Base-by-base conservation (phyloP, 192 early-diverging fungal species). In the Pilobolus umbonatus region DNA sequence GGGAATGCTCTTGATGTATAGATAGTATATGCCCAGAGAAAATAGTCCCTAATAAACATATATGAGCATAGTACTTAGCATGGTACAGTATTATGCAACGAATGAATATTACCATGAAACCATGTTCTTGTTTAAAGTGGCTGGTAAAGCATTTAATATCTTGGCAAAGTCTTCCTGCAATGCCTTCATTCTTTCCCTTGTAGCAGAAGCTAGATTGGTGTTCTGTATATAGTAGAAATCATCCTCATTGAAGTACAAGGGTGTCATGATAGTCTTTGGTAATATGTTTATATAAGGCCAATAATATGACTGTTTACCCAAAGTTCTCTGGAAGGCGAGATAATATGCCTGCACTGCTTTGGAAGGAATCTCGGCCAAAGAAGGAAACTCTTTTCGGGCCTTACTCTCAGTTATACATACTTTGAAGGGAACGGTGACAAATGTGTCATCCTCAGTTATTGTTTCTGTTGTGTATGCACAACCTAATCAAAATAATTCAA, bases 261-360 rank as follows among this genome's bases (percentile, higher is more conserved):
- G 77, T 1, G 82, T 84, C 40, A 73, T 70, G 62, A 84, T 84
- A 15, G 44, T 57, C 4, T 53, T 36, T 0, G 85, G 84, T 12
- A 87, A 54, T 45, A 81, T 77, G 35, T 77, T 69, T 25, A 87
- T 71, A 60, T 85, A 87, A 0, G 85, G 83, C 21, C 68, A 62
- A 75, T 76, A 85, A 42, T 84, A 84, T 5, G 78, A 82, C 5
- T 57, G n/a, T 26, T 28, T 24, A 5, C 57, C 44, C 10, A 65
- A 38, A 31, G 60, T 55, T 12, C 67, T 72, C 66, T 87, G 67
- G 34, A 75, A 73, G 2, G 78, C 68, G 30, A 87, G 49, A 30
- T 81, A 87, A 48, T 74, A 55, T 10, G 63, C 67, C 53, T 85
- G 57, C 9, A 78, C 70, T n/a, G 66, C 50, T 5, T 77, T 72